These are phyloP conservation scores for Cetraspora pellucida DNA, from an alignment of 192 early-diverging fungal genomes.

Conservation along the genomic window DNA sequence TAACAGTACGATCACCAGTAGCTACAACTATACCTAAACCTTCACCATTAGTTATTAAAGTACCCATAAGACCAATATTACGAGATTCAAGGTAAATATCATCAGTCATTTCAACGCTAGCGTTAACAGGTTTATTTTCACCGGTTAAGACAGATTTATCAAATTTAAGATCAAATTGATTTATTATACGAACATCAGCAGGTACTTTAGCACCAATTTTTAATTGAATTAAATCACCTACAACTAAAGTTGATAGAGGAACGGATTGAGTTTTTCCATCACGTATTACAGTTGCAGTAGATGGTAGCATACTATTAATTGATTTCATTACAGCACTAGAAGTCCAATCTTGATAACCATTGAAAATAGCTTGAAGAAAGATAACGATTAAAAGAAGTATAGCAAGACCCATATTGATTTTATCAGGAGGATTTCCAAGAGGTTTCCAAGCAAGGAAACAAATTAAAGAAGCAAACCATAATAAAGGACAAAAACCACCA, in stretches of 20 bases:
- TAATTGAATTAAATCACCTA: constrained; percentile 75
- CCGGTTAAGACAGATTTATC: constrained; percentile 84
- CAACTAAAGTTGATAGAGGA: constrained; percentile 61
- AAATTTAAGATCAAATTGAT: constrained; percentile 71
- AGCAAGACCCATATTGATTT: constrained; percentile 61
- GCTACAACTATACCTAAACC: constrained; percentile 74
- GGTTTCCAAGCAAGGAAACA: constrained; percentile 69
- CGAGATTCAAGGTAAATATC: constrained; percentile 75
- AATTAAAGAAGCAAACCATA: constrained; percentile 70
- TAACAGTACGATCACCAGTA: constrained; percentile 68
- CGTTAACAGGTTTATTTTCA: constrained; percentile 67
- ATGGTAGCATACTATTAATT: constrained; percentile 71
- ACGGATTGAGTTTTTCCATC: constrained; percentile 57
- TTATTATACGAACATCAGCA: constrained; percentile 72
- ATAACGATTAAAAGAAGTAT: constrained; percentile 61
- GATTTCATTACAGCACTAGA: constrained; percentile 69
- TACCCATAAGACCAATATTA: constrained; percentile 80
- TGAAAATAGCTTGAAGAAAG: constrained; percentile 67
- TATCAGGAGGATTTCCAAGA: constrained; percentile 52
- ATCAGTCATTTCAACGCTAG: constrained; percentile 64
- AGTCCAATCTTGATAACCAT: constrained; percentile 71
- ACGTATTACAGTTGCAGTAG: constrained; percentile 67
- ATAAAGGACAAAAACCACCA: constrained; percentile 70
- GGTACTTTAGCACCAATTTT: constrained; percentile 73
- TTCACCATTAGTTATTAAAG: constrained; percentile 69